Evolutionary conservation across 225 moss, liverwort and hornwort species (phyloP), one percentile per base, ranked within the genome.

Genomic region (Marchantia polymorpha): DNA sequence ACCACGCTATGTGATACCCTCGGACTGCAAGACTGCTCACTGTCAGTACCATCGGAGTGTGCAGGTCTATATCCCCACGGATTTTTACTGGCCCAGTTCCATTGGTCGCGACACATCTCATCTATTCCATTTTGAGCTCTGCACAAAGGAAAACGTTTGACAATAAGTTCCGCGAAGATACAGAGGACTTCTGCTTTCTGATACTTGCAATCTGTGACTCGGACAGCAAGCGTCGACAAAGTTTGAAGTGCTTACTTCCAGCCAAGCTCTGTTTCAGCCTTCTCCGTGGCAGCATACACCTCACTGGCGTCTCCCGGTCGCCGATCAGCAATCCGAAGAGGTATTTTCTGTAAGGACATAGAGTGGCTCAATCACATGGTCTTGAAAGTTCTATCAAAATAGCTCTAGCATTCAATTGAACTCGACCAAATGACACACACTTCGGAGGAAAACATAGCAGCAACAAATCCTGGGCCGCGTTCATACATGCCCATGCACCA

Each of bases 71-170:
- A 96, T 8, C 96, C 96, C 77, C 80, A 87, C 55, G 94, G 92
- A 88, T 96, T 96, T 47, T 81, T 90, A 78, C 96, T 94, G 51
- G 94, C 96, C 96, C 96, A 96, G 47, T 92, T 96, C 96, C 96
- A 96, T 85, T 94, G 94, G 72, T 96, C 96, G 78, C 91, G 89
- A 74, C 96, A 96, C 96, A 96, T 96, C 78, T 96, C 94, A 53
- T 94, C 84, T 73, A 96, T 96, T 20, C 94, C 94, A 63, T 92
- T 89, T 81, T 91, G 84, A 10, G 96, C 94, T 83, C 95, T 96
- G 92, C 90, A 90, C 30, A 72, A 55, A 23, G 16, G 58, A 31
- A 26, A 65, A 52, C 26, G 70, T 65, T 47, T 26, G 74, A 52
- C 2, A 39, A 64, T 55, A 19, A 52, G 12, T 17, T 12, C 17